phyloP scores from a whole-genome alignment of 148 eudicot genomes.

The Diospyros kaki region DNA sequence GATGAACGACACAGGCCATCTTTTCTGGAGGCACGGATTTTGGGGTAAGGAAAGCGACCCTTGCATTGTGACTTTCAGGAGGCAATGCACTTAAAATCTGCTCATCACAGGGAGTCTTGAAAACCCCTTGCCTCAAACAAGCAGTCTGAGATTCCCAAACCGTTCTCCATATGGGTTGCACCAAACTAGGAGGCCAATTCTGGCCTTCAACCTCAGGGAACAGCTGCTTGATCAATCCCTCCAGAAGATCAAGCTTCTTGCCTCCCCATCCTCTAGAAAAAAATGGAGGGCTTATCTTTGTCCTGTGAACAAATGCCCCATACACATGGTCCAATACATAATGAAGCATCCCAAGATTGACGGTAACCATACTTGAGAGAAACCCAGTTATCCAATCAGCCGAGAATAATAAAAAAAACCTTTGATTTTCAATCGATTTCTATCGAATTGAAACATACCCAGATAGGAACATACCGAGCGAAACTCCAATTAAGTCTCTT shows the following conservation, averaged over 20 bases:
- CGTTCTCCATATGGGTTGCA: slow-evolving; percentile 74
- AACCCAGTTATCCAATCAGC: slow-evolving; percentile 7
- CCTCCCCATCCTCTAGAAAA: slow-evolving; percentile 98
- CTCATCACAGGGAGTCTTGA: slow-evolving; percentile 87
- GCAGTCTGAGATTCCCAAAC: slow-evolving; percentile 88
- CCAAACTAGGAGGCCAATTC: slow-evolving; percentile 71
- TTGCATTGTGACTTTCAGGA: slow-evolving; percentile 80
- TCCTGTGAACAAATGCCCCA: slow-evolving; percentile 92
- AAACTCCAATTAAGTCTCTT: neutral
- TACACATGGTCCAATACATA: slow-evolving; percentile 94
- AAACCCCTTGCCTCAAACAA: slow-evolving; percentile 74
- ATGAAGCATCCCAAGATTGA: slow-evolving; percentile 80
- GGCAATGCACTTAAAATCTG: slow-evolving; percentile 90
- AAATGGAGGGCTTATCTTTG: slow-evolving; percentile 81
- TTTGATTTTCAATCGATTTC: slow-evolving; percentile 5
- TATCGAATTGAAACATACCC: slow-evolving; percentile 10
- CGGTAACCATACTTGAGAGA: slow-evolving; percentile 51
- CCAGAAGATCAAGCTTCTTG: slow-evolving; percentile 75
- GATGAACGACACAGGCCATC: slow-evolving; percentile 97
- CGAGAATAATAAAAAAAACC: slow-evolving; percentile 11
- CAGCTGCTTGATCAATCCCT: slow-evolving; percentile 65
- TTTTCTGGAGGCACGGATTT: slow-evolving; percentile 54
- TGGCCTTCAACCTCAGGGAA: slow-evolving; percentile 75
- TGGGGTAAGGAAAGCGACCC: slow-evolving; percentile 88
- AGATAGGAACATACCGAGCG: neutral